Evolutionary conservation across 805 yeast genomes (phyloP).

Genomic region (Metschnikowia hibisci): DNA sequence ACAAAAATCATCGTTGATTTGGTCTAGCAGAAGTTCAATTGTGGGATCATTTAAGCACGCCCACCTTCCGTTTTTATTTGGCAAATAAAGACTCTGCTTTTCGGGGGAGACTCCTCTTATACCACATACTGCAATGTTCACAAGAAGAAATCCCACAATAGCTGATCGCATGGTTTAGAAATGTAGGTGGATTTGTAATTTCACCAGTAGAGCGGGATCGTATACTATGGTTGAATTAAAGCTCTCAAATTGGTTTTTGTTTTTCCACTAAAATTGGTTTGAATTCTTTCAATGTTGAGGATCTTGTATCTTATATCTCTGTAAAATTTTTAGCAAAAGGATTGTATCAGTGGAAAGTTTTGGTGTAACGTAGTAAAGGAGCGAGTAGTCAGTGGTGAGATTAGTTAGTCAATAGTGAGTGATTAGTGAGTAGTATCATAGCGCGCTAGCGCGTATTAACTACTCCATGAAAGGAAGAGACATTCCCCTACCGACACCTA

Average conservation of each 20-base stretch:
- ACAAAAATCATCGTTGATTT: constrained; percentile 84
- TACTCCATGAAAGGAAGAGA: not conserved
- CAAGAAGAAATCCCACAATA: not conserved
- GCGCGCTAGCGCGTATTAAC: not conserved
- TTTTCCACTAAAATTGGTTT: too few species aligned
- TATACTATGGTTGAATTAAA: too few species aligned
- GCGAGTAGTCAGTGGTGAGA: too few species aligned
- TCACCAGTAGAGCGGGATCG: too few species aligned
- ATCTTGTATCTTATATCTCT: too few species aligned
- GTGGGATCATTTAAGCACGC: constrained; percentile 65
- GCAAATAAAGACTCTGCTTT: constrained; percentile 43
- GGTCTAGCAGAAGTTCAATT: constrained; percentile 54
- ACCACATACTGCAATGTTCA: not conserved
- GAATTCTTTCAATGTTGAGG: too few species aligned
- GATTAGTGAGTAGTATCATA: too few species aligned
- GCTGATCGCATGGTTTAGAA: not conserved
- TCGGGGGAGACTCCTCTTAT: constrained; percentile 38
- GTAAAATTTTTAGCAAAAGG: too few species aligned
- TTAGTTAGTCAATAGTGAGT: too few species aligned
- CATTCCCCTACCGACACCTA: constrained; percentile 16
- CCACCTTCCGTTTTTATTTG: constrained; percentile 55
- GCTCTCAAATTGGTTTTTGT: too few species aligned
- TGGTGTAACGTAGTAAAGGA: too few species aligned
- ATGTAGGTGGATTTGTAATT: not conserved
- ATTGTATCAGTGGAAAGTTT: too few species aligned